phyloP scores from a whole-genome alignment of 345 rosid genomes.

The Jatropha curcas region DNA sequence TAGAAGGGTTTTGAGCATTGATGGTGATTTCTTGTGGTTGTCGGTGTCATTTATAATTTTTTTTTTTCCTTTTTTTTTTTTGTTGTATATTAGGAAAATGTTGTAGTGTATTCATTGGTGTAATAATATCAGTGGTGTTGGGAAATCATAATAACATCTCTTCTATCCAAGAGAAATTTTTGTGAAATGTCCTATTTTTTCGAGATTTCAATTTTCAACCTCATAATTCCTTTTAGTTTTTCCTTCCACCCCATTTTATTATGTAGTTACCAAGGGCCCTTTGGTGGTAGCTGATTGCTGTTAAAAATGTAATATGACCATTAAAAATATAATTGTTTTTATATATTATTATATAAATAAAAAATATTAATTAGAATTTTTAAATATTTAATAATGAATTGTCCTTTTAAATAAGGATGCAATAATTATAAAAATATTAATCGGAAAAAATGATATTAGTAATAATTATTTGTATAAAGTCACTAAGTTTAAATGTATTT shows the following conservation, averaged over 20 bases:
- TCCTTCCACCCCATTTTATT: not conserved
- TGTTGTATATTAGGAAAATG: constrained; percentile 31
- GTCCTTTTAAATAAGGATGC: no score
- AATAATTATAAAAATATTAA: no score
- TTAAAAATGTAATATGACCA: no score
- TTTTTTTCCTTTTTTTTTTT: constrained; percentile 6
- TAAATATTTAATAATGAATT: no score
- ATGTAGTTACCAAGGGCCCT: not conserved
- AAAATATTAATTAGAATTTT: no score
- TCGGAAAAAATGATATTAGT: no score
- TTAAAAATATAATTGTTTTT: no score
- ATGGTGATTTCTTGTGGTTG: constrained; percentile 9
- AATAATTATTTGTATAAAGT: no score
- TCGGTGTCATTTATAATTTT: not conserved
- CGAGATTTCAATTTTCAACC: not conserved
- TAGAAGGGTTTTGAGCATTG: constrained; percentile 11
- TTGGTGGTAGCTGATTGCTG: no score
- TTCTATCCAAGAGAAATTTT: constrained; percentile 9
- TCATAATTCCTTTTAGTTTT: not conserved
- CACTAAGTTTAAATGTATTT: no score
- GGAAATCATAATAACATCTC: constrained; percentile 2
- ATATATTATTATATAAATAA: no score
- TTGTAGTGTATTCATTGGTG: constrained; percentile 17
- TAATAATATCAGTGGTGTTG: constrained; percentile 2
- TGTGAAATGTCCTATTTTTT: not conserved